Percentiles rank a stretch among this genome's conserved stretches.
Conservation (phyloP, 2,329 filamentous ascomycete species). For the Penicillium sp. region DNA sequence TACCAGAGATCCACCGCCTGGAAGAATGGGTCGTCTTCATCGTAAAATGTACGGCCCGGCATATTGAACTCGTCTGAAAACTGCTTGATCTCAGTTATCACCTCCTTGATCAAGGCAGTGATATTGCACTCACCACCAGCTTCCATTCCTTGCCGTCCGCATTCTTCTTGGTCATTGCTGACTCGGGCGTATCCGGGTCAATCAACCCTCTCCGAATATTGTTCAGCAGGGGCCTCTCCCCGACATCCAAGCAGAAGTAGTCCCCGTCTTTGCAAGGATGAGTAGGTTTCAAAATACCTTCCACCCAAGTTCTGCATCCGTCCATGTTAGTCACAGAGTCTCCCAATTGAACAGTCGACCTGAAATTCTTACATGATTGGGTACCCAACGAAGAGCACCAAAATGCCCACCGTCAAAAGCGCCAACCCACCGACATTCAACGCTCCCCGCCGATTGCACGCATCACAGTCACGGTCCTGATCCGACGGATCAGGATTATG, state of each 20-base stretch:
- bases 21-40: conserved; percentile 69
- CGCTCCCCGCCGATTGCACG: conserved; percentile 66
- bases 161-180: conserved; percentile 58
- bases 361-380: conserved; percentile 63
- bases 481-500: conserved; percentile 71
- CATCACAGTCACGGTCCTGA: conserved; percentile 62
- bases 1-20: conserved; percentile 72
- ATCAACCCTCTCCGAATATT: conserved; percentile 65
- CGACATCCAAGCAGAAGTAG: conserved; percentile 54
- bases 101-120: neutral
- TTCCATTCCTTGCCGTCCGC: conserved; percentile 63
- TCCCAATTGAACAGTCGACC: neutral
- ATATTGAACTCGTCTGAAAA: conserved; percentile 74
- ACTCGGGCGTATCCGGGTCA: conserved; percentile 67
- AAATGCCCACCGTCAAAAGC: conserved; percentile 61
- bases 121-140: conserved; percentile 57
- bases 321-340: neutral
- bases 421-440: conserved; percentile 65
- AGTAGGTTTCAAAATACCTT: conserved; percentile 42
- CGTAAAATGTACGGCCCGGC: conserved; percentile 69
- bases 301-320: conserved; percentile 58
- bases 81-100: conserved; percentile 32
- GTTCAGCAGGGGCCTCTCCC: conserved; percentile 55
- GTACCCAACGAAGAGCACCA: conserved; percentile 69
- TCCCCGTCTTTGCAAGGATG: conserved; percentile 39